Percentiles rank a stretch among this genome's conserved stretches.
phyloP scores from a whole-genome alignment of 352 stramenopile genomes.

The Globisporangium nunn region DNA sequence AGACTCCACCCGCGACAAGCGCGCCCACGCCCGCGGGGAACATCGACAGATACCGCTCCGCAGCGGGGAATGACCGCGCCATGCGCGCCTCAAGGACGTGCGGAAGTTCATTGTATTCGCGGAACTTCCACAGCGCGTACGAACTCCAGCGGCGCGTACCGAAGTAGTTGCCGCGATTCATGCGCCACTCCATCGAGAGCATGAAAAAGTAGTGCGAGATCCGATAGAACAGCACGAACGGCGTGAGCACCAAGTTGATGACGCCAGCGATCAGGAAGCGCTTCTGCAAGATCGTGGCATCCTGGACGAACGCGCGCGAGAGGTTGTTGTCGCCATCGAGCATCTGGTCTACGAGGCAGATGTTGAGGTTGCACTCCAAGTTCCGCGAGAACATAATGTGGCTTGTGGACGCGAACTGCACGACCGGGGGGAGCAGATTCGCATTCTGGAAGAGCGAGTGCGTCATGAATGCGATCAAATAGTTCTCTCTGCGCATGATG shows the following conservation, averaged over 20 bases:
- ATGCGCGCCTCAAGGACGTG: conserved; percentile 94
- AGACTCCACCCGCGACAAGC: conserved; percentile 88
- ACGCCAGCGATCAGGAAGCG: conserved; percentile 92
- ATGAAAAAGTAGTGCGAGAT: conserved; percentile 96
- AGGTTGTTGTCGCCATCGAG: conserved; percentile 84
- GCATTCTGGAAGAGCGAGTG: conserved; percentile 89
- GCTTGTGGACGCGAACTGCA: conserved; percentile 69
- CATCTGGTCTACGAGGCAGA: conserved; percentile 96
- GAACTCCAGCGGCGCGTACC: conserved; percentile 92
- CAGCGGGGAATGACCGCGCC: conserved; percentile 86
- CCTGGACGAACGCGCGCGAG: conserved; percentile 87
- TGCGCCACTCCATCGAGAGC: conserved; percentile 95
- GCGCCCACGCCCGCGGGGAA: conserved; percentile 89
- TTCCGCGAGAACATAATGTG: conserved; percentile 85
- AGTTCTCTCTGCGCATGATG: conserved; percentile 99
- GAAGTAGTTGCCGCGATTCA: conserved; percentile 89
- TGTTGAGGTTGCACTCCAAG: conserved; percentile 94
- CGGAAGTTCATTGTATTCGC: conserved; percentile 98
- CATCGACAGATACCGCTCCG: conserved; percentile 91
- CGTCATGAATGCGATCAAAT: conserved; percentile 97
- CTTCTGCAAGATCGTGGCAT: conserved; percentile 88
- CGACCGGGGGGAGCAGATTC: conserved; percentile 52
- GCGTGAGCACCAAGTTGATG: conserved; percentile 92
- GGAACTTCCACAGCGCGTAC: conserved; percentile 88
- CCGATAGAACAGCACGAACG: conserved; percentile 97